phyloP scores from a whole-genome alignment of 768 basidiomycete genomes.

The Amanita subjunquillea region DNA sequence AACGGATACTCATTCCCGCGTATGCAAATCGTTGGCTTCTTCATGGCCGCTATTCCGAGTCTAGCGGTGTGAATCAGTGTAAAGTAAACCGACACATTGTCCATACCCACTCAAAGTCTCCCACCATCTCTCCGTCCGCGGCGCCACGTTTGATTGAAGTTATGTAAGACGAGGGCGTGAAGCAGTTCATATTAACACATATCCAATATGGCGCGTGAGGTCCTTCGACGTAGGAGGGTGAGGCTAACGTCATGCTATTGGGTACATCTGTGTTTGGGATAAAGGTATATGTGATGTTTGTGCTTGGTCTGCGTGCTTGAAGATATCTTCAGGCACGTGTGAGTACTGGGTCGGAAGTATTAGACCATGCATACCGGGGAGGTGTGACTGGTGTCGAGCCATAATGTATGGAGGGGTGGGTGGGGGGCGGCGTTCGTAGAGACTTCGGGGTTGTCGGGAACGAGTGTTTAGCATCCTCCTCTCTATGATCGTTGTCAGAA shows the following conservation, averaged over 20 bases:
- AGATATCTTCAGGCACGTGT: constrained; percentile 14
- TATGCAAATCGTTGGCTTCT: constrained; percentile 23
- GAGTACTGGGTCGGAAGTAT: background rate
- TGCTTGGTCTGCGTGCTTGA: constrained; percentile 17
- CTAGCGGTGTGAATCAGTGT: constrained; percentile 8
- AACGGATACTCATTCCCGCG: constrained; percentile 26
- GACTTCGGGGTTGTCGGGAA: constrained; percentile 5
- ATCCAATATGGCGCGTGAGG: constrained; percentile 31
- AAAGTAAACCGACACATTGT: too few species aligned
- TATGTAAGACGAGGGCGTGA: constrained; percentile 37
- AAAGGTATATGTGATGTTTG: constrained; percentile 29
- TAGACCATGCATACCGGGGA: constrained; percentile 14
- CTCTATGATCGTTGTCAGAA: background rate
- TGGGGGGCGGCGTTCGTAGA: constrained; percentile 14
- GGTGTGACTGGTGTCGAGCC: constrained; percentile 14
- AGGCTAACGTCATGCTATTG: constrained; percentile 28
- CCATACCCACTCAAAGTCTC: constrained; percentile 34
- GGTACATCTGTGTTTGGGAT: constrained; percentile 21
- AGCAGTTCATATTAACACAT: constrained; percentile 37
- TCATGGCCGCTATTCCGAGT: constrained; percentile 18
- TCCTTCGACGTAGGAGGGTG: constrained; percentile 17
- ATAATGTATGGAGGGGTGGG: constrained; percentile 17
- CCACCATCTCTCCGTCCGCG: constrained; percentile 32
- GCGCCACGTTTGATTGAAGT: constrained; percentile 31
- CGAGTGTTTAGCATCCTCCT: constrained; percentile 3